Evolutionary conservation across 2,329 filamentous ascomycete species (phyloP).

Genomic region (Fusarium sp.): DNA sequence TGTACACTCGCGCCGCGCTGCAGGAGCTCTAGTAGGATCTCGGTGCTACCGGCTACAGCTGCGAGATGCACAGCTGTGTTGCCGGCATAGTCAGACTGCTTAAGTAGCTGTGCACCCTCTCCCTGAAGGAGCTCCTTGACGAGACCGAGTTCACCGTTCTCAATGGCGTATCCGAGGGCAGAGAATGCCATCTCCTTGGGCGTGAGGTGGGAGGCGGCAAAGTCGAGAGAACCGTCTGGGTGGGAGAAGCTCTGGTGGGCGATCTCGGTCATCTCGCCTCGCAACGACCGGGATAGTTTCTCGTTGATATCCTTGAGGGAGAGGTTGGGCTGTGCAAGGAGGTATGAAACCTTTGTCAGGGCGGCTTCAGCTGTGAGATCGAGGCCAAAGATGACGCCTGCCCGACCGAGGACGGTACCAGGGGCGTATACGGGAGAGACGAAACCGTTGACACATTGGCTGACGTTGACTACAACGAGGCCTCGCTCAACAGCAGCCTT

Average conservation of each 20-base stretch:
- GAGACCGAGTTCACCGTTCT: conserved; percentile 74
- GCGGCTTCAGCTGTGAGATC: conserved; percentile 93
- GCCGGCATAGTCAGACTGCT: conserved; percentile 82
- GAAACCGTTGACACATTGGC: conserved; percentile 84
- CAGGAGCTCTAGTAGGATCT: conserved; percentile 70
- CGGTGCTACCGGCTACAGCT: conserved; percentile 64
- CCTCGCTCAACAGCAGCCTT: conserved; percentile 81
- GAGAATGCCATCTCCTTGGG: conserved; percentile 75
- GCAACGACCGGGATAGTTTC: conserved; percentile 79
- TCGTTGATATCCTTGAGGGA: conserved; percentile 73
- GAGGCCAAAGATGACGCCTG: conserved; percentile 89
- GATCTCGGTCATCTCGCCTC: conserved; percentile 87
- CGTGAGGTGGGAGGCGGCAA: conserved; percentile 57
- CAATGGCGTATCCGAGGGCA: conserved; percentile 83
- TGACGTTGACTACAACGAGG: conserved; percentile 90
- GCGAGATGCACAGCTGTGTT: conserved; percentile 77
- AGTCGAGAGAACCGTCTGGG: conserved; percentile 67
- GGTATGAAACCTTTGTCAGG: conserved; percentile 89
- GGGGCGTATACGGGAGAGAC: conserved; percentile 84
- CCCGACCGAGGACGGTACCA: conserved; percentile 80
- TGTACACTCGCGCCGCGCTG: conserved; percentile 75
- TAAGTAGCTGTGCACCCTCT: conserved; percentile 75
- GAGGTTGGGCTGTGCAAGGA: conserved; percentile 77
- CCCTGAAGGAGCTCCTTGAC: conserved; percentile 76
- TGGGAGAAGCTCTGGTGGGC: conserved; percentile 81